phyloP scores from a whole-genome alignment of 257 asterid genomes.

The Solanum pennellii region DNA sequence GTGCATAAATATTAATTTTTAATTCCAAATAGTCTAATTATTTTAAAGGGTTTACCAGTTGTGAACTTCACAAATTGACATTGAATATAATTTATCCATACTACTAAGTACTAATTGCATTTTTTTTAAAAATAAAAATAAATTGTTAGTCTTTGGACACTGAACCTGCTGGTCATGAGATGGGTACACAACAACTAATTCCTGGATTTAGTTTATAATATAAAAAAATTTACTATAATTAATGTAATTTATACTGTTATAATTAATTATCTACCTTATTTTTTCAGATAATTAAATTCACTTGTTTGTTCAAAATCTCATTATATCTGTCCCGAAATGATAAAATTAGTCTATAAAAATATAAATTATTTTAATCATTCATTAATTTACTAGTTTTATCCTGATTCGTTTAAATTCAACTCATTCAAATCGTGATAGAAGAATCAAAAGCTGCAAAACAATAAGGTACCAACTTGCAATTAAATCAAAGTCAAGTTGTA shows the following conservation, averaged over 20 bases:
- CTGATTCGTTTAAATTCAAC: background rate
- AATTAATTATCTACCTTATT: background rate
- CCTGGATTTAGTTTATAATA: background rate
- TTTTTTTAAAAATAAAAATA: background rate
- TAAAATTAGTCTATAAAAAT: no score
- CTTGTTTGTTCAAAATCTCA: background rate
- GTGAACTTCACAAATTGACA: background rate
- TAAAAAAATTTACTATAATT: background rate
- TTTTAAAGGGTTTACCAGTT: background rate
- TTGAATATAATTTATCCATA: background rate
- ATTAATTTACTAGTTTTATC: background rate
- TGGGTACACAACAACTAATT: background rate
- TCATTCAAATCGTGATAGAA: background rate
- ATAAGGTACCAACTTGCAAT: conserved; percentile 27
- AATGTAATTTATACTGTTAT: background rate
- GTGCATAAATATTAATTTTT: background rate
- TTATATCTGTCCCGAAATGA: no score
- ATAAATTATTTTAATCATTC: no score
- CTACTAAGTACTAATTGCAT: background rate
- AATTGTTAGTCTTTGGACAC: background rate
- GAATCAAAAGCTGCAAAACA: background rate
- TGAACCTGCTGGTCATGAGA: background rate
- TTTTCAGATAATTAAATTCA: background rate
- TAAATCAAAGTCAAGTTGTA: conserved; percentile 27
- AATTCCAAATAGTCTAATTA: background rate